Evolutionary conservation across 2,329 filamentous ascomycete species (phyloP), one percentile per base, ranked within the genome.

Genomic region (Colletotrichum liriopes): DNA sequence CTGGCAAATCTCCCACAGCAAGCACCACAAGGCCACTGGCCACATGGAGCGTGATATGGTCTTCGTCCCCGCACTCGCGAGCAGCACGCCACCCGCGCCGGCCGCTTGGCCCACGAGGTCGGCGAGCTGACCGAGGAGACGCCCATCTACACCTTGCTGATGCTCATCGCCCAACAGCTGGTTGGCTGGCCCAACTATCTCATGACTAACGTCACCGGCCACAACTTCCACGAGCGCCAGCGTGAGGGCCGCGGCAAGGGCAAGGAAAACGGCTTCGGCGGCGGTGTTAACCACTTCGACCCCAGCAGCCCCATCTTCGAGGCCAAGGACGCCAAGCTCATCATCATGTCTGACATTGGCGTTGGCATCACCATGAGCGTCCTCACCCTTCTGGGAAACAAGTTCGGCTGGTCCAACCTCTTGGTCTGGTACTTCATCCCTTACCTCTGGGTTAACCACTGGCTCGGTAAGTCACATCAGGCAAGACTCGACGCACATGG

Each of bases 11-110:
- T 98, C 95, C 76, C 96, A 99, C 87, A 93, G 94, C 87, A 98
- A 98, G 91, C 96, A 99, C 88, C 96, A 99, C 93, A 98, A 98
- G 90, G 95, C 95, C 75, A 99, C 96, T 49, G 96, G 95, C 78
- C 91, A 99, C 88, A 92, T 99, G 86, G 95, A 97, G 85, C 94
- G 96, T 77, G 96, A 99, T 85, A 99, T 99, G 96, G 96, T 98
- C 75, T 98, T 98, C 82, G 88, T 98, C n/a, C 96, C 73, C 94
- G 94, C 85, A 98, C 95, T 67, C 92, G 95, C 71, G 91, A 96
- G 76, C 86, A 93, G 81, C 95, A 93, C 79, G 94, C 95, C 76
- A 88, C 87, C 73, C 92, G 93, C 71, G 82, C 96, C 72, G 94
- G 95, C 79, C 90, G 88, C 78, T 78, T 95, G 71, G 86, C 89